Percentiles rank a stretch among this genome's conserved stretches.
Conservation (phyloP, 306 rosid genomes). For the Vigna angularis region DNA sequence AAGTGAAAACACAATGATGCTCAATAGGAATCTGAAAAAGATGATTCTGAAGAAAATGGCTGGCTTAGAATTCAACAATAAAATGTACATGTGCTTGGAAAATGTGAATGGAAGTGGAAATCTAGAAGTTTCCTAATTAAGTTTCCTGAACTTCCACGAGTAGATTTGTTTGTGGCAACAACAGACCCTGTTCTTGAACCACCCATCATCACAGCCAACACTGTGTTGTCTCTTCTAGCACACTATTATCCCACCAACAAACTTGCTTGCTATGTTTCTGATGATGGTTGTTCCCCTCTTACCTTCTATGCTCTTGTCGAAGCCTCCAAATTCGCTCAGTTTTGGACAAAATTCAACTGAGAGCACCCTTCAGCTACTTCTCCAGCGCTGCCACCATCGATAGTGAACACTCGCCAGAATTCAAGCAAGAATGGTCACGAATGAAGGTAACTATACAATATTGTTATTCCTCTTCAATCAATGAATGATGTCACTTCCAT, state of each 20-base stretch:
- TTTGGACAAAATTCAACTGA: constrained; percentile 59
- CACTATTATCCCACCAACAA: constrained; percentile 68
- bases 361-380: constrained; percentile 75
- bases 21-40: too few relatives aligned
- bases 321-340: constrained; percentile 62
- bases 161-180: constrained; percentile 74
- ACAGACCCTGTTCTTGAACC: constrained; percentile 69
- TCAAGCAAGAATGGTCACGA: constrained; percentile 52
- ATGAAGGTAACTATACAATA: constrained; percentile 56
- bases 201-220: constrained; percentile 65
- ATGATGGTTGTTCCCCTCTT: constrained; percentile 71
- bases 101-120: too few relatives aligned
- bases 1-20: too few relatives aligned
- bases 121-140: too few relatives aligned
- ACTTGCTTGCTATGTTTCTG: constrained; percentile 79
- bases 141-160: constrained; percentile 56
- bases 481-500: too few relatives aligned
- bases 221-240: constrained; percentile 70
- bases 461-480: not conserved
- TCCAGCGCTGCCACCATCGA: not conserved
- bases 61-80: too few relatives aligned
- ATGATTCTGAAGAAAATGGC: too few relatives aligned
- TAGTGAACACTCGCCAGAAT: constrained; percentile 14
- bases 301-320: constrained; percentile 60
- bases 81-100: too few relatives aligned